Conservation (phyloP, 768 basidiomycete genomes). For the Candolleomyces aberdarensis region DNA sequence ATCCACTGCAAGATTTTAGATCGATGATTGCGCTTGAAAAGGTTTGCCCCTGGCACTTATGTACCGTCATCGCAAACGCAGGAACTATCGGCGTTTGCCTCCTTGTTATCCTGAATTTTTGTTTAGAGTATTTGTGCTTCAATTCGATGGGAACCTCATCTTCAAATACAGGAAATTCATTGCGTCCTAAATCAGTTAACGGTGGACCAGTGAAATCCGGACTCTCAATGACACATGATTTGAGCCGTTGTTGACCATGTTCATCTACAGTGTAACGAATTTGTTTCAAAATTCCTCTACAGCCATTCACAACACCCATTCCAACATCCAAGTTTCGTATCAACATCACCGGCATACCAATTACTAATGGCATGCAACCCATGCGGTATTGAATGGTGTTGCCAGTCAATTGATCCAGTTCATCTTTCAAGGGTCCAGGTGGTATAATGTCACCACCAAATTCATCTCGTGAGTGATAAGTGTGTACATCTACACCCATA, state of each 20-base stretch:
- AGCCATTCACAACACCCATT: conserved; percentile 29
- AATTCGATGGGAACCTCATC: conserved; percentile 2
- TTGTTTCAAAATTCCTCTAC: conserved; percentile 13
- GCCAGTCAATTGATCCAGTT: background rate
- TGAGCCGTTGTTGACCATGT: conserved; percentile 7
- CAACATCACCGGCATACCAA: conserved; percentile 32
- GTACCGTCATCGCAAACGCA: conserved; percentile 25
- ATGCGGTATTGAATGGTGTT: background rate
- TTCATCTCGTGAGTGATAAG: conserved; percentile 12
- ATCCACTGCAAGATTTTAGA: conserved; percentile 14
- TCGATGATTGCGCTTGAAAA: conserved; percentile 22
- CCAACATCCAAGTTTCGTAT: conserved; percentile 28
- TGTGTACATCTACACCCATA: conserved; percentile 6
- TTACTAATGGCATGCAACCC: conserved; percentile 15
- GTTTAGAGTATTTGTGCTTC: too few species aligned
- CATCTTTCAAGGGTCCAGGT: background rate
- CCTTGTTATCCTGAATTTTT: background rate
- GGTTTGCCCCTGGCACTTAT: conserved; percentile 29
- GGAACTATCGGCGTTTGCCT: conserved; percentile 13
- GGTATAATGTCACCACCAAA: background rate
- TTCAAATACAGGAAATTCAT: conserved; percentile 13
- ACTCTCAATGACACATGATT: conserved; percentile 17
- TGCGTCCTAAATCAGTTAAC: background rate
- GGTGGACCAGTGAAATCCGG: background rate
- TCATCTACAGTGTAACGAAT: conserved; percentile 16